phyloP scores from a whole-genome alignment of 2,329 filamentous ascomycete genomes.

The Esteya vermicola region DNA sequence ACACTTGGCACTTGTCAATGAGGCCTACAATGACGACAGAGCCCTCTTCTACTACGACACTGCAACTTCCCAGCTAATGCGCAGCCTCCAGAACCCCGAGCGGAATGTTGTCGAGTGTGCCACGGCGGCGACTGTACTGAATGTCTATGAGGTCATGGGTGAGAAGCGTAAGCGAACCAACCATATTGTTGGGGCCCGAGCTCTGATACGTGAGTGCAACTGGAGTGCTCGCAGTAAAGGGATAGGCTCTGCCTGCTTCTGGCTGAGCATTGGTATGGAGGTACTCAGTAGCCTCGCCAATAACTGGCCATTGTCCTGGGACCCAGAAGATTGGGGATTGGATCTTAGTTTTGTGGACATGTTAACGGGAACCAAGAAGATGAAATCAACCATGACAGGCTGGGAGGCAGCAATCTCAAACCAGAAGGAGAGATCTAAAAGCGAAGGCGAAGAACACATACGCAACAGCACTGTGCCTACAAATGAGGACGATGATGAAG shows the following conservation, averaged over 20 bases:
- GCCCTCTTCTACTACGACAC: constrained; percentile 75
- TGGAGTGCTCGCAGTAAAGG: constrained; percentile 73
- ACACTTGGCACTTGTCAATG: constrained; percentile 59
- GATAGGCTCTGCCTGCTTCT: constrained; percentile 80
- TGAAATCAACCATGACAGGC: too few species aligned
- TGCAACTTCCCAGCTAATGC: constrained; percentile 64
- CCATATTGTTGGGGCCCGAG: constrained; percentile 72
- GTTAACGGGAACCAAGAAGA: too few species aligned
- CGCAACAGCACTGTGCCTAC: background rate
- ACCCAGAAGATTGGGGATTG: constrained; percentile 80
- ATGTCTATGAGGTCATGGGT: constrained; percentile 88
- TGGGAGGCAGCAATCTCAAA: too few species aligned
- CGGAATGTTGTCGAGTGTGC: constrained; percentile 75
- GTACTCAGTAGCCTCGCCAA: constrained; percentile 77
- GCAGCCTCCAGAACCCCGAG: constrained; percentile 68
- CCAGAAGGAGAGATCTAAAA: background rate
- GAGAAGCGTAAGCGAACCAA: constrained; percentile 72
- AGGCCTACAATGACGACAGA: constrained; percentile 57
- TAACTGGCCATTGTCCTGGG: constrained; percentile 77
- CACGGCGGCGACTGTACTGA: constrained; percentile 73
- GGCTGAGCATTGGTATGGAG: constrained; percentile 85
- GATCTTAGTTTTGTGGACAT: constrained; percentile 54
- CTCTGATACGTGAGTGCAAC: constrained; percentile 75
- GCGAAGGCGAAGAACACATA: too few species aligned
- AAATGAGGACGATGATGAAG: constrained; percentile 43